Evolutionary conservation across 345 rosid genomes (phyloP), one percentile per base, ranked within the genome.

Genomic region (Populus pruinosa): DNA sequence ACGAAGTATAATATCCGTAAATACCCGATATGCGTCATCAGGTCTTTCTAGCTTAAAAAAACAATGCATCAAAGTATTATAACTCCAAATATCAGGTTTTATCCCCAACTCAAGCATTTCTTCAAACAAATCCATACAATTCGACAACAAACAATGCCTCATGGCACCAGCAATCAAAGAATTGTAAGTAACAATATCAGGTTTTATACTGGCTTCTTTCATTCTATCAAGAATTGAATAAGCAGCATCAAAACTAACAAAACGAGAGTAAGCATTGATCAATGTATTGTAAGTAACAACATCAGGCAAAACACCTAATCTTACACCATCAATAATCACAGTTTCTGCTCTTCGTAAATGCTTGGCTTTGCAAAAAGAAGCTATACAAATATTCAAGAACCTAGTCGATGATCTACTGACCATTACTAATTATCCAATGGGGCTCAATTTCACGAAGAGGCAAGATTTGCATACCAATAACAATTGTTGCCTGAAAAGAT

Each of bases 261-360:
- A 84, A 1, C 89, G 90, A 78, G 87, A 88, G 67, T 92, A 95
- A 0, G 89, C 97, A 85, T 76, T 84, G 31, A 95, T 76, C 12
- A 92, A 79, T 4, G 83, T 87, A 72, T 96, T 93, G 82, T 87
- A 96, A 64, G 96, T 92, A 47, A 96, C 92, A n/a, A 92, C 93
- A 84, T 96, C 88, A 5, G 97, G 99, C 16, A 84, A 33, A n/a
- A 93, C 85, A 16, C 99, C 96, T 80, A 95, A 65, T 82, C 87
- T 88, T 76, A 90, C 88, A 23, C 90, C 91, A 64, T 95, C 97
- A 20, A 83, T 70, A 36, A 92, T 81, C 29, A 88, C 84, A 0
- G 82, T 73, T 74, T 95, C 99, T 2, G 99, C 97, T 86, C 76
- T 88, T 55, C 84, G 86, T 76, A 94, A 50, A 44, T 83, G 84